These are phyloP conservation scores for Angophora floribunda DNA, from an alignment of 345 rosid species.

Conservation along the genomic window DNA sequence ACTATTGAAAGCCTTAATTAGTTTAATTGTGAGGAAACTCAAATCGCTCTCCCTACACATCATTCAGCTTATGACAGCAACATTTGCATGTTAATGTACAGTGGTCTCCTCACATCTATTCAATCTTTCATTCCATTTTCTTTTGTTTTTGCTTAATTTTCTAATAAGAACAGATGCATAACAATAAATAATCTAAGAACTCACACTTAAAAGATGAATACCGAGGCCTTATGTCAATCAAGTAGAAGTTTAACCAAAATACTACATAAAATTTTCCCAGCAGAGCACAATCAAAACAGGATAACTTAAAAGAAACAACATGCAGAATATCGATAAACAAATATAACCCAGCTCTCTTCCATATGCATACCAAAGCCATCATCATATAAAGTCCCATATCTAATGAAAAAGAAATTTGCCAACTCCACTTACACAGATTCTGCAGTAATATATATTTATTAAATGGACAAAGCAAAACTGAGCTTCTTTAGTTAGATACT, in stretches of 20 bases:
- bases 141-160: background rate
- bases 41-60: background rate
- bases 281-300: background rate
- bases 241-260: background rate
- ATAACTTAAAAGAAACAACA: background rate
- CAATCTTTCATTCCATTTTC: background rate
- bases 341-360: background rate
- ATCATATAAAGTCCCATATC: background rate
- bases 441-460: background rate
- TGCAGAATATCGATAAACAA: background rate
- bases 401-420: background rate
- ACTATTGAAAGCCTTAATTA: background rate
- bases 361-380: background rate
- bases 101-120: background rate
- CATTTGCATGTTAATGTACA: background rate
- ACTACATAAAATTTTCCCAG: background rate
- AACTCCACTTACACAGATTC: background rate
- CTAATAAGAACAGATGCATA: background rate
- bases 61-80: background rate
- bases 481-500: background rate
- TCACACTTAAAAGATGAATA: background rate
- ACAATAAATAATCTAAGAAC: background rate
- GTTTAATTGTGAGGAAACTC: background rate
- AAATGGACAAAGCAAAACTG: background rate
- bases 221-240: background rate